These are phyloP conservation scores for Teratosphaeria pseudoeucalypti DNA, from an alignment of 2,329 filamentous ascomycete species.

Conservation along the genomic window DNA sequence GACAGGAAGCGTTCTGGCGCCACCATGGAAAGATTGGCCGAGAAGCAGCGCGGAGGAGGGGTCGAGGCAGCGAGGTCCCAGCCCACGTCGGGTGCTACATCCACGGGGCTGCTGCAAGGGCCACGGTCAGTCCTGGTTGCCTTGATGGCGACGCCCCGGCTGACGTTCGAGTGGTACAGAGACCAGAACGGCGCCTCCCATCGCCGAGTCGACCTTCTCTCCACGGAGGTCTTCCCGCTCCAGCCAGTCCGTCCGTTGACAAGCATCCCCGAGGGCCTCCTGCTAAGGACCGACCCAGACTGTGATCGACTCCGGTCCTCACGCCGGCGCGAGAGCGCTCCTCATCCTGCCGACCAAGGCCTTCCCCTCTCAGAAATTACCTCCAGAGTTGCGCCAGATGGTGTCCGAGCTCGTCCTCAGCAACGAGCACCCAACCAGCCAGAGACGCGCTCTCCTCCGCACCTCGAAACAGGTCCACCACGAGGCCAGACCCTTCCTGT, in stretches of 20 bases:
- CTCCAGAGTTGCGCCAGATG: background rate
- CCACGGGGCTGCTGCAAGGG: background rate
- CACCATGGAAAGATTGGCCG: background rate
- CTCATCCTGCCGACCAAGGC: background rate
- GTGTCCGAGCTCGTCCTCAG: background rate
- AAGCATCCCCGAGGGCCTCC: background rate
- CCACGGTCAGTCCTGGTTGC: background rate
- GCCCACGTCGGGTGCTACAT: background rate
- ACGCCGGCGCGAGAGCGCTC: background rate
- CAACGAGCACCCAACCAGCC: background rate
- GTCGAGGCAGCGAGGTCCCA: background rate
- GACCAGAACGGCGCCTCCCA: background rate
- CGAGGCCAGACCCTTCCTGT: background rate
- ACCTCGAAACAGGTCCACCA: background rate
- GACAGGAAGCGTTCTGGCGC: background rate
- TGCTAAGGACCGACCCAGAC: background rate
- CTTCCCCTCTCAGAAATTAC: background rate
- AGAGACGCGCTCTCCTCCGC: background rate
- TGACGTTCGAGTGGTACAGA: background rate
- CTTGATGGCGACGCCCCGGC: background rate
- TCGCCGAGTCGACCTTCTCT: background rate
- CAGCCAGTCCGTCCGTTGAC: background rate
- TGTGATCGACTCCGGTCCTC: background rate
- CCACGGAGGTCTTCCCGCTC: background rate
- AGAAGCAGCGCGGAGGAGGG: background rate